Base-by-base conservation (phyloP, 164 flowering plant species). In the Pachysandra terminalis region DNA sequence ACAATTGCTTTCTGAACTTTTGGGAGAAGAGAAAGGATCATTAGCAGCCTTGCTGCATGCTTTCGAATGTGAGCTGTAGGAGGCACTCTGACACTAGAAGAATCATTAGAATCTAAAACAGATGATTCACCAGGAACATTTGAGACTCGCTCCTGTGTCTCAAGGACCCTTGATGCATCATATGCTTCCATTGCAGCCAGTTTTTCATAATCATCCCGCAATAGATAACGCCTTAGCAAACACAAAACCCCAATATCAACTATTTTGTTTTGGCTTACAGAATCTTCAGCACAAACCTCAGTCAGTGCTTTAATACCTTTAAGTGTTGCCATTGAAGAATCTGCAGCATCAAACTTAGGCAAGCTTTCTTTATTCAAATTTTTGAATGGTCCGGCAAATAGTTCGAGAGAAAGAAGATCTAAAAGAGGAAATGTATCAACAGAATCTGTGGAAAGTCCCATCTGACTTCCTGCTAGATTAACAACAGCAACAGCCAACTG, bases 101-200 rank as follows among this genome's bases (percentile, higher is more conserved):
- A 73, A 77, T 83, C 87, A 75, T 79, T 83, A 24, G 56, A 62
- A 72, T 79, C 84, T 62, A 61, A 40, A 26, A 48, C 66, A 52
- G 84, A 57, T 41, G 85, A 51, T 55, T 81, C 91, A 67, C 78
- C 81, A 69, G 83, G 59, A 62, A 22, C 63, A 75, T 73, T 78
- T 70, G 81, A 49, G 32, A 37, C 80, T n/a, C 71, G 73, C 27
- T 85, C 90, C 60, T 80, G 86, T 37, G 81, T 77, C 72, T 90
- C 97, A 59, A 59, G 77, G 54, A 75, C 79, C 70, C 89, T 85
- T 60, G 98, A 93, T 71, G 97, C 99, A 83, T 90, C 91, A 82
- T 96, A 96, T 66, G 99, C 85, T 80, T 95, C 93, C 65, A 72
- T 84, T 64, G 99, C 99, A 80, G 97, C 93, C 41, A 96, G 84